A percentile compares a stretch with the other conserved stretches of the same genome.
Evolutionary conservation across 106 monocot species (phyloP).

Genomic region (Dendrobium nobile): DNA sequence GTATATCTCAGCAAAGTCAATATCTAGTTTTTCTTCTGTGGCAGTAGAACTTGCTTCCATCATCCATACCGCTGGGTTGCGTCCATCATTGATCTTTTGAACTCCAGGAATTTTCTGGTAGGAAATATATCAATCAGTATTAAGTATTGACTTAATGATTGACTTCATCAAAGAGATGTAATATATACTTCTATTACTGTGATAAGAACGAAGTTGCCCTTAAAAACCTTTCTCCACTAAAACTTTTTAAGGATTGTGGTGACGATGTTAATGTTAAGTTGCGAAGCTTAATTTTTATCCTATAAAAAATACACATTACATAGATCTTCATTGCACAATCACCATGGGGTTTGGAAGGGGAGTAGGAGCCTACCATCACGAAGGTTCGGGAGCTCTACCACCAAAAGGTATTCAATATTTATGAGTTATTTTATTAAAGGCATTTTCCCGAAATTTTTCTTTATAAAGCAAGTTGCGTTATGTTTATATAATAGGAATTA

Average conservation of each 20-base stretch:
- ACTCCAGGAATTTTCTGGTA: conserved; percentile 71
- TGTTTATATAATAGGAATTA: too few relatives aligned
- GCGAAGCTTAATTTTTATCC: too few relatives aligned
- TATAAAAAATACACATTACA: not conserved
- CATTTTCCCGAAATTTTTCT: too few relatives aligned
- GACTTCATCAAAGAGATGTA: not conserved
- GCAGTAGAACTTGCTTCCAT: conserved; percentile 56
- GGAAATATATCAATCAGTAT: not conserved
- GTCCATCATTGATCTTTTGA: conserved; percentile 47
- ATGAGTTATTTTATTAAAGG: too few relatives aligned
- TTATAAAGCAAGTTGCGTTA: too few relatives aligned
- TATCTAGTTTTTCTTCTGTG: conserved; percentile 37
- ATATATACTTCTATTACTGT: not conserved
- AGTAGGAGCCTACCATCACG: not conserved
- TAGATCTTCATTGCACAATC: not conserved
- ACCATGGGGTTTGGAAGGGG: not conserved
- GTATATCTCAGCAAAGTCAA: conserved; percentile 59
- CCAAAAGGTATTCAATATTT: too few relatives aligned
- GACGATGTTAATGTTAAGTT: too few relatives aligned
- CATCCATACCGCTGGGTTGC: conserved; percentile 83
- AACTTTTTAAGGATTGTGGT: not conserved
- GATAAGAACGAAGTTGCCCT: not conserved
- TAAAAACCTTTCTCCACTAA: not conserved
- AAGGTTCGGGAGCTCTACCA: not conserved
- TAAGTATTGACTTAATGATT: not conserved